Conservation (phyloP, 495 filamentous ascomycete genomes). For the Tuber borchii region DNA sequence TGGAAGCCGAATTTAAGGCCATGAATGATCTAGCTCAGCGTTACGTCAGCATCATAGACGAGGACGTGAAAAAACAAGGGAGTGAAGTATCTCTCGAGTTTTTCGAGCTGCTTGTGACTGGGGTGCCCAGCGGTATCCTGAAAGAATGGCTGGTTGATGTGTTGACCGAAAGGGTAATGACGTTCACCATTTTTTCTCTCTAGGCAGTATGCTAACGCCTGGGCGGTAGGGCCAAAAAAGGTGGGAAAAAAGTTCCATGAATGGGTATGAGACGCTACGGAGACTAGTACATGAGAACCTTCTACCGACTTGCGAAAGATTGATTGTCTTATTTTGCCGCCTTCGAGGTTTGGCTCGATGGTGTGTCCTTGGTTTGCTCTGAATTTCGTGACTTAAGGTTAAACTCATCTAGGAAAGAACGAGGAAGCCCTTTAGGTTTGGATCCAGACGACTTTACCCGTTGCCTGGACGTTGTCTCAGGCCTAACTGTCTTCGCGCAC, state of each 20-base stretch:
- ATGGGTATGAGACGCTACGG: conserved; percentile 69
- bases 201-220: conserved; percentile 29
- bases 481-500: conserved; percentile 66
- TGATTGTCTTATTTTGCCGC: conserved; percentile 71
- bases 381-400: conserved; percentile 54
- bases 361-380: conserved; percentile 58
- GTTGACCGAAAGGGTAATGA: conserved; percentile 68
- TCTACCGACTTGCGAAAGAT: conserved; percentile 76
- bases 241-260: conserved; percentile 81
- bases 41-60: conserved; percentile 68
- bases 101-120: conserved; percentile 81
- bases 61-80: conserved; percentile 50
- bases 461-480: conserved; percentile 62
- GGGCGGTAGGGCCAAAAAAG: conserved; percentile 72
- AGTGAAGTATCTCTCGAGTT: conserved; percentile 65
- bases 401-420: conserved; percentile 46
- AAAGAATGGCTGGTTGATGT: conserved; percentile 87
- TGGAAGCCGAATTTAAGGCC: conserved; percentile 72
- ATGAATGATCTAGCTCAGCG: conserved; percentile 70
- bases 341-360: conserved; percentile 82
- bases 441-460: conserved; percentile 42
- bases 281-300: conserved; percentile 77
- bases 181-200: background rate
- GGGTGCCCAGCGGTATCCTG: conserved; percentile 66
- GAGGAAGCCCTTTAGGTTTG: conserved; percentile 41